These are phyloP conservation scores for Leptodermis oblonga DNA, from an alignment of 257 asterid species.

Conservation along the genomic window DNA sequence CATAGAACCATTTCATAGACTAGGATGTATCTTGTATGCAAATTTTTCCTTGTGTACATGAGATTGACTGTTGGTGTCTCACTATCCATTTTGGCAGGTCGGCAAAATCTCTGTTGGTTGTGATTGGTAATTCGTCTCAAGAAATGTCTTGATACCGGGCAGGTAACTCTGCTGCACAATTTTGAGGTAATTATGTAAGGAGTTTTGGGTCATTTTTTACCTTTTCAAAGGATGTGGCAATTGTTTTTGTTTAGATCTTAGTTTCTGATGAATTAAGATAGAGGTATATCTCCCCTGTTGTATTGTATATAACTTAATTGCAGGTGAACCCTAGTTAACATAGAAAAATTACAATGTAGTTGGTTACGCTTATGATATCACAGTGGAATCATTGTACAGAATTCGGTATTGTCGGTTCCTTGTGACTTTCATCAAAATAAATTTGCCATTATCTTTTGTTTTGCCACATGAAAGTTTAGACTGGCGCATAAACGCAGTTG, in stretches of 20 bases:
- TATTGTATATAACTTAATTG: slow-evolving; percentile 1
- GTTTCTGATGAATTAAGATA: neutral
- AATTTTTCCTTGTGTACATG: neutral
- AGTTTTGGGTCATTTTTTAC: slow-evolving; percentile 5
- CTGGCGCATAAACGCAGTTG: neutral
- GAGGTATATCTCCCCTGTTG: neutral
- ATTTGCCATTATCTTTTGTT: neutral
- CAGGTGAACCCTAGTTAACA: neutral
- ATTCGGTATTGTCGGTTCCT: neutral
- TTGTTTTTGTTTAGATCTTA: neutral
- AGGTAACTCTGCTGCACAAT: slow-evolving; percentile 23
- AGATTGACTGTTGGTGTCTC: slow-evolving; percentile 6
- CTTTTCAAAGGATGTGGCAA: neutral
- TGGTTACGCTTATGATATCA: neutral
- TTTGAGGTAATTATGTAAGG: slow-evolving; percentile 35
- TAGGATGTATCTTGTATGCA: neutral
- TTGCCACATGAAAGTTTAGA: neutral
- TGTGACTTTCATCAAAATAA: neutral
- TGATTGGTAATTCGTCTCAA: slow-evolving; percentile 12
- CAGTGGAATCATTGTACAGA: slow-evolving; percentile 4
- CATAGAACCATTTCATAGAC: neutral
- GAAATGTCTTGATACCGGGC: slow-evolving; percentile 20
- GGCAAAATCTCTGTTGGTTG: neutral
- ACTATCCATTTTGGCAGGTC: slow-evolving; percentile 7
- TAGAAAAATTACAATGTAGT: neutral